Percentiles rank a stretch among this genome's conserved stretches.
Evolutionary conservation across 768 basidiomycete species (phyloP).

Genomic region (Rhizopogon rudus): DNA sequence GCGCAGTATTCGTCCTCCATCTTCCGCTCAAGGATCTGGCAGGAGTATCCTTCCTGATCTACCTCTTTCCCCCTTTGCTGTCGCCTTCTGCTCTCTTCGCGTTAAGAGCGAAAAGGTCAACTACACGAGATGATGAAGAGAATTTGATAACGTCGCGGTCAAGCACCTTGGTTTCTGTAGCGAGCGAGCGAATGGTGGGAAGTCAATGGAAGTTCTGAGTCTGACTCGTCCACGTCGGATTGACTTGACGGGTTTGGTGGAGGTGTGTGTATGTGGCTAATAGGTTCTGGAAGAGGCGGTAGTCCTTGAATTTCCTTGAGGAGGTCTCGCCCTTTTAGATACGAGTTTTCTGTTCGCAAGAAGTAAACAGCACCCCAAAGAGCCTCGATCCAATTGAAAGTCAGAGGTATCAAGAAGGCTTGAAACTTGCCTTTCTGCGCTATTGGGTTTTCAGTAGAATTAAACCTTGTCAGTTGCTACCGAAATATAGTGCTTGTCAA

Average conservation of each 20-base stretch:
- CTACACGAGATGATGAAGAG: conserved; percentile 77
- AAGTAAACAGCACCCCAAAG: conserved; percentile 89
- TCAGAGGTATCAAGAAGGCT: conserved; percentile 3
- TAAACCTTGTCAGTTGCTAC: no score
- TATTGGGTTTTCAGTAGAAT: no score
- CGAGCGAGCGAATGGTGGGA: conserved; percentile 58
- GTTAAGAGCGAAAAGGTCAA: conserved; percentile 70
- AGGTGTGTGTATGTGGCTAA: conserved; percentile 53
- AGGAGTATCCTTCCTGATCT: conserved; percentile 79
- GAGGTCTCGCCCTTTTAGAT: conserved; percentile 89
- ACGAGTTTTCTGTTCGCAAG: conserved; percentile 88
- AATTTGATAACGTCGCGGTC: conserved; percentile 88
- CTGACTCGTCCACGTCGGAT: conserved; percentile 63
- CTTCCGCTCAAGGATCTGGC: conserved; percentile 78
- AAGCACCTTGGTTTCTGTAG: conserved; percentile 81
- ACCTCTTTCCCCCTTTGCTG: conserved; percentile 44
- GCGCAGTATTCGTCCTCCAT: conserved; percentile 69
- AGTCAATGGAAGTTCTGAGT: conserved; percentile 40
- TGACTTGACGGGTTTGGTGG: conserved; percentile 58
- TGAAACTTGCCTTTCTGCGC: conserved; percentile 49
- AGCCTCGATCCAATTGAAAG: conserved; percentile 66
- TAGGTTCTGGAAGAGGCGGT: conserved; percentile 51
- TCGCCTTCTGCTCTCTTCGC: conserved; percentile 46
- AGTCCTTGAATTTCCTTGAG: conserved; percentile 76
- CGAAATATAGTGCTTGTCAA: no score